Evolutionary conservation across 179 eudicot genomes (phyloP).

Genomic region (Heliamphora pulchella): DNA sequence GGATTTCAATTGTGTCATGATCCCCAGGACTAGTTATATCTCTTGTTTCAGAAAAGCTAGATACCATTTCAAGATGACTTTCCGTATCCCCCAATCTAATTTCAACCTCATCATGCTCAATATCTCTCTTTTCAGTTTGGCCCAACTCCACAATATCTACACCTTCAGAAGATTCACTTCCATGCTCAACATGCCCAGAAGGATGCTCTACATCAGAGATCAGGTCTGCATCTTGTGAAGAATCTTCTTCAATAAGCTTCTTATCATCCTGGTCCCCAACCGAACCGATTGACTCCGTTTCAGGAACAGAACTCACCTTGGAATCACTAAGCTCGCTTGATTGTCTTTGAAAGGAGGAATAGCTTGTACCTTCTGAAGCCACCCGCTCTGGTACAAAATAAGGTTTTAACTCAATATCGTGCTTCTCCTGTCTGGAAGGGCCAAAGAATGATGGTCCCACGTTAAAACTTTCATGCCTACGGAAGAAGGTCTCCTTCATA

Average conservation of each 20-base stretch:
- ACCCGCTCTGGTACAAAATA: slow-evolving; percentile 64
- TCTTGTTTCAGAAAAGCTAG: slow-evolving; percentile 20
- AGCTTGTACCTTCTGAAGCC: slow-evolving; percentile 54
- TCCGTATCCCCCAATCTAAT: slow-evolving; percentile 24
- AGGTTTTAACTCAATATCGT: slow-evolving; percentile 43
- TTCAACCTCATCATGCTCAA: slow-evolving; percentile 27
- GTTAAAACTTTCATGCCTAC: slow-evolving; percentile 77
- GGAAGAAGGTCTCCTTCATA: slow-evolving; percentile 51
- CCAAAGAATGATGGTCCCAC: slow-evolving; percentile 61
- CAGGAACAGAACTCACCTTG: slow-evolving; percentile 60
- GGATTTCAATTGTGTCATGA: slow-evolving; percentile 20
- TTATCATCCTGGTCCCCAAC: slow-evolving; percentile 41
- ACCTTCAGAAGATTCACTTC: slow-evolving; percentile 55
- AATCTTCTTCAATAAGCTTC: slow-evolving; percentile 41
- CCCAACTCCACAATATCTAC: slow-evolving; percentile 28
- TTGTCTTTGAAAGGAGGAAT: slow-evolving; percentile 56
- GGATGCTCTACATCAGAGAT: slow-evolving; percentile 31
- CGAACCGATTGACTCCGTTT: slow-evolving; percentile 41
- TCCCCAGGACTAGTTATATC: slow-evolving; percentile 23
- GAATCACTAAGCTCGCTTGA: slow-evolving; percentile 79
- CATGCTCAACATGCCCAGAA: slow-evolving; percentile 46
- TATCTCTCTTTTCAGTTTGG: slow-evolving; percentile 29
- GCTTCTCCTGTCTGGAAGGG: slow-evolving; percentile 36
- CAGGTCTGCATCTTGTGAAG: slow-evolving; percentile 28
- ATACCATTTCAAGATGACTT: slow-evolving; percentile 17